phyloP scores from a whole-genome alignment of 345 rosid genomes.

The Microcos paniculata region DNA sequence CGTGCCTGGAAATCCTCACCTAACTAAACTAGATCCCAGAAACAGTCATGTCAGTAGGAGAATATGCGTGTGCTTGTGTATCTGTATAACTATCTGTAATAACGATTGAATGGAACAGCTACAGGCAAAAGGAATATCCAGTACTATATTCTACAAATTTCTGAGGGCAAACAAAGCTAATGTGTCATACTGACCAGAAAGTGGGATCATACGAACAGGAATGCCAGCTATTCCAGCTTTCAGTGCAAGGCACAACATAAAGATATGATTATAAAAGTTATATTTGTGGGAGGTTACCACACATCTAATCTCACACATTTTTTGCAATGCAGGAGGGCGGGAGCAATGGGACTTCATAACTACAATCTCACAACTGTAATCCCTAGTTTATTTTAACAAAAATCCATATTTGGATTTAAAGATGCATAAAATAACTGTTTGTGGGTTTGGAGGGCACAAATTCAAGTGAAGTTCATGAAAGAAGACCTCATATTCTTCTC shows the following conservation, averaged over 20 bases:
- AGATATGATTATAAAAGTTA: not conserved
- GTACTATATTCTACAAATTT: not conserved
- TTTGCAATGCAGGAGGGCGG: not conserved
- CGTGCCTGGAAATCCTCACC: not conserved
- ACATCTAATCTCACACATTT: not conserved
- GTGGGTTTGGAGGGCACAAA: not conserved
- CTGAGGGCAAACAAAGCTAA: not conserved
- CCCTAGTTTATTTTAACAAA: not conserved
- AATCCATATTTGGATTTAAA: not conserved
- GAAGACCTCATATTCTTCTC: constrained; percentile 61
- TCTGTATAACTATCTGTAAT: not conserved
- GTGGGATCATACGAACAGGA: not conserved
- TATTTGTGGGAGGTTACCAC: not conserved
- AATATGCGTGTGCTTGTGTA: not conserved
- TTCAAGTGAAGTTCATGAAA: constrained; percentile 8
- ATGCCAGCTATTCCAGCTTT: not conserved
- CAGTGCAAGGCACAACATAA: not conserved
- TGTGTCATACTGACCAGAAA: not conserved
- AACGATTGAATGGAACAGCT: not conserved
- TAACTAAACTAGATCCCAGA: not conserved
- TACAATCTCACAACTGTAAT: not conserved
- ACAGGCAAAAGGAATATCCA: not conserved
- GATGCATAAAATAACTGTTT: no score
- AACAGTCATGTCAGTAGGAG: not conserved
- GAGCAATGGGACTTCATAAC: constrained; percentile 1